Conservation (phyloP, 208 protist genomes). For the Acanthamoeba royreba region DNA sequence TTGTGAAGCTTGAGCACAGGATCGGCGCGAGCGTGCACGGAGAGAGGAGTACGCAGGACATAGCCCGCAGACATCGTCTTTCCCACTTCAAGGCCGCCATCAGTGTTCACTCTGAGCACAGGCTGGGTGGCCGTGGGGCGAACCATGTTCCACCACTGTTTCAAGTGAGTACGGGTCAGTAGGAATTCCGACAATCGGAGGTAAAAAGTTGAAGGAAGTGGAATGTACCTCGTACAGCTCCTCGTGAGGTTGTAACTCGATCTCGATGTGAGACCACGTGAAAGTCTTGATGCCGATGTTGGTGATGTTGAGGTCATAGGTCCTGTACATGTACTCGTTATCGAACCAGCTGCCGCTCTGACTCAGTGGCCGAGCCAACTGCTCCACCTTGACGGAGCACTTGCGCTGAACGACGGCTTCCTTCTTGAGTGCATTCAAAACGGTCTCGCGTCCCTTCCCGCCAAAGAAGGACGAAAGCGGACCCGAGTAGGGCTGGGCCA, state of each 20-base stretch:
- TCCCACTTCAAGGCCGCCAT: background rate
- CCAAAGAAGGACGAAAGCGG: background rate
- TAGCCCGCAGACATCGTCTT: background rate
- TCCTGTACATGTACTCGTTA: background rate
- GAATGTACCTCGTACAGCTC: background rate
- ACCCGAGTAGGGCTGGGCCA: background rate
- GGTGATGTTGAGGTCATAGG: constrained; percentile 9
- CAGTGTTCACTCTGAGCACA: background rate
- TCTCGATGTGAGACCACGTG: background rate
- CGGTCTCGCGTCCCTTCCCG: background rate
- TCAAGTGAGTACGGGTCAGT: too few species aligned
- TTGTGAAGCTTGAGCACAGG: background rate
- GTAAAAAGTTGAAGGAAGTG: background rate
- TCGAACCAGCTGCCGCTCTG: background rate
- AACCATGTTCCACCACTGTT: background rate
- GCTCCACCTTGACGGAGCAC: background rate
- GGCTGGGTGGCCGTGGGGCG: background rate
- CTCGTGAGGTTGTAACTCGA: background rate
- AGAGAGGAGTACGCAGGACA: background rate
- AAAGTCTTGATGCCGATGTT: background rate
- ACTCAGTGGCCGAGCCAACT: background rate
- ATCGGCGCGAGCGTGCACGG: background rate
- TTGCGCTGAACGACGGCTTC: background rate
- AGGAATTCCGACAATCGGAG: background rate
- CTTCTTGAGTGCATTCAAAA: background rate